phyloP scores from a whole-genome alignment of 768 basidiomycete species.

The Mycena amicta region DNA sequence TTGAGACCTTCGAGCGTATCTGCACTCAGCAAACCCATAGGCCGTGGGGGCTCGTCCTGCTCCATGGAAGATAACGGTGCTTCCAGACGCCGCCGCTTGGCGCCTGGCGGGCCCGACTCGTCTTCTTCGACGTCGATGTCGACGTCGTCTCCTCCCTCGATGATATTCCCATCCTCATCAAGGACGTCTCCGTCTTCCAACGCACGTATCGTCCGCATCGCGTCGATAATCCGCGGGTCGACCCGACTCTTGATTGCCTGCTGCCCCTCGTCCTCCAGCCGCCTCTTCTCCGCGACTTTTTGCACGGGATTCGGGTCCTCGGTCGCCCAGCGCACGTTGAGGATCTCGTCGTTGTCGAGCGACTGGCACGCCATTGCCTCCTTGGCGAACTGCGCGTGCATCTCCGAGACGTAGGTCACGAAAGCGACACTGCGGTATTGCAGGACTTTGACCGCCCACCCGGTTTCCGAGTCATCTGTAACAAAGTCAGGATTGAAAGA shows the following conservation, averaged over 20 bases:
- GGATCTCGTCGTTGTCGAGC: conserved; percentile 93
- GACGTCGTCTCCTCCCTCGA: conserved; percentile 35
- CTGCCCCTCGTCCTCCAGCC: conserved; percentile 83
- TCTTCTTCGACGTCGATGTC: conserved; percentile 35
- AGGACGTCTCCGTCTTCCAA: conserved; percentile 77
- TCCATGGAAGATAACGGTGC: conserved; percentile 30
- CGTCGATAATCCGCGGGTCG: conserved; percentile 88
- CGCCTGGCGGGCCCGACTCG: conserved; percentile 36
- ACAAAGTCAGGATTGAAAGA: neutral
- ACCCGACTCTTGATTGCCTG: conserved; percentile 84
- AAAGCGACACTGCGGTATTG: conserved; percentile 96
- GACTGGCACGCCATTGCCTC: conserved; percentile 99
- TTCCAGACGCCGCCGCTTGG: conserved; percentile 36
- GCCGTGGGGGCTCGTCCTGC: conserved; percentile 35
- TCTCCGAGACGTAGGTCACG: conserved; percentile 89
- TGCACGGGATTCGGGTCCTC: conserved; percentile 96
- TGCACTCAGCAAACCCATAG: conserved; percentile 68
- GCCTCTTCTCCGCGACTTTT: conserved; percentile 81
- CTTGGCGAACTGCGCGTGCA: conserved; percentile 92
- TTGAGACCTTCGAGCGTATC: conserved; percentile 90
- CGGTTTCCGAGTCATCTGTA: conserved; percentile 31
- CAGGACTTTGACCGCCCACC: conserved; percentile 74
- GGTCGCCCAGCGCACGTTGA: conserved; percentile 99
- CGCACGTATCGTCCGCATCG: conserved; percentile 82
- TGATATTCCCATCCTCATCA: conserved; percentile 41